Evolutionary conservation across 768 basidiomycete species (phyloP), one percentile per base, ranked within the genome.

Genomic region (Calocybe gangraenosa): DNA sequence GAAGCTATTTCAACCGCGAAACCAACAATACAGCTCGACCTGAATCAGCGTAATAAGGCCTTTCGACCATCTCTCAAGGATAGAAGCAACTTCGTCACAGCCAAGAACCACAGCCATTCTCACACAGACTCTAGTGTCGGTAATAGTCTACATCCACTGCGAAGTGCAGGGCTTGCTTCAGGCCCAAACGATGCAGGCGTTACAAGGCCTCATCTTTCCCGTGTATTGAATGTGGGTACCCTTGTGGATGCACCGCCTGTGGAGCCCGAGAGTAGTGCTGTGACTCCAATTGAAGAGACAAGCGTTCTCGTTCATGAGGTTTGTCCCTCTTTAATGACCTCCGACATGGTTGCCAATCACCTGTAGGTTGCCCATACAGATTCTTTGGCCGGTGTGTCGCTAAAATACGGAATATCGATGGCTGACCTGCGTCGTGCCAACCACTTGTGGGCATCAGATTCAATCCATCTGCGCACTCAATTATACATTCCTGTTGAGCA

Each of bases 361-460:
- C 14, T 35, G 17, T 55, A 89, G 94, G 72, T 97, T 32, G 66
- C 72, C 41, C 68, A 80, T 2, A 75, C 69, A 13, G 94, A 98
- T 60, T 87, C 94, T 8, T 68, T 97, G 22, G 79, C 92, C 13
- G 86, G 91, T 20, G 84, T 98, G 10, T 82, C 95, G 0, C 70
- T 98, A 39, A 90, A 84, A 55, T 96, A 97, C 62, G 91, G 90
- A 2, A 84, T 95, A 43, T 77, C 84, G 14, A 70, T 96, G 42
- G 76, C 89, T 20, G 84, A 87, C 11, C 75, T 99, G 10, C 84
- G 94, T 38, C 75, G 82, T 54, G 83, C 84, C 38, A 99, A 99
- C 63, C 90, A 93, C 52, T 71, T 99, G 7, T 99, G 96, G 96
- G 63, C 91, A 5, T 86, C 89, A 6, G 96, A 98, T 60, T 77